Evolutionary conservation across 1,284 basidiomycete genomes (phyloP), one percentile per base, ranked within the genome.

Genomic region (Ustilago loliicola): DNA sequence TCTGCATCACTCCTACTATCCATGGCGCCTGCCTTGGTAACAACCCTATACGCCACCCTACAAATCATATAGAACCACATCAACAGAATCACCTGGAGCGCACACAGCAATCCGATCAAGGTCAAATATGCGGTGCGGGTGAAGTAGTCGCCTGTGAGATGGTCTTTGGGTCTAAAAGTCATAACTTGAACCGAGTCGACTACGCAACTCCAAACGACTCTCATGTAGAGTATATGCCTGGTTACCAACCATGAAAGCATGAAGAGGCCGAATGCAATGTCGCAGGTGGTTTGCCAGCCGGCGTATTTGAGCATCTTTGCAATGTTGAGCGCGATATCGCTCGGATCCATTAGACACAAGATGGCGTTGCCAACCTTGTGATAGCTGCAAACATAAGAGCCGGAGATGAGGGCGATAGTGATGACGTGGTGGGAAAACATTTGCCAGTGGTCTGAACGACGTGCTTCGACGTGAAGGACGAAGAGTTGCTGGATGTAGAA

Each of bases 371-470:
- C 96, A 55, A 96, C 90, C 40, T 94, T 92, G 10, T 94, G 96
- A 84, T 92, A 93, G 87, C 96, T 93, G 86, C 90, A 91, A 62
- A 89, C 89, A 87, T 97, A 99, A 84, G 93, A 95, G 32, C 89
- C 85, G 36, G 89, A 86, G 88, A 98, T 91, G 75, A 99, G 90
- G 45, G 89, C 86, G 66, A 96, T 90, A 21, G 95, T 96, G 82
- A 98, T 92, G 81, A 97, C 86, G 87, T 99, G 96, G 88, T 99
- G 96, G 32, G 91, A 89, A 89, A 98, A 93, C 96, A 98, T 99
- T 87, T 98, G 95, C 86, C 89, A 89, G 87, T 97, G 94, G 87
- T 99, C 96, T 85, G 94, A 95, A 65, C 96, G 90, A 61, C 91
- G 90, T 54, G 92, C 95, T 87, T 99, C 96, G n/a, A 94, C 92